Evolutionary conservation across 805 yeast genomes (phyloP).

Genomic region (Ogataea paradorogensis): DNA sequence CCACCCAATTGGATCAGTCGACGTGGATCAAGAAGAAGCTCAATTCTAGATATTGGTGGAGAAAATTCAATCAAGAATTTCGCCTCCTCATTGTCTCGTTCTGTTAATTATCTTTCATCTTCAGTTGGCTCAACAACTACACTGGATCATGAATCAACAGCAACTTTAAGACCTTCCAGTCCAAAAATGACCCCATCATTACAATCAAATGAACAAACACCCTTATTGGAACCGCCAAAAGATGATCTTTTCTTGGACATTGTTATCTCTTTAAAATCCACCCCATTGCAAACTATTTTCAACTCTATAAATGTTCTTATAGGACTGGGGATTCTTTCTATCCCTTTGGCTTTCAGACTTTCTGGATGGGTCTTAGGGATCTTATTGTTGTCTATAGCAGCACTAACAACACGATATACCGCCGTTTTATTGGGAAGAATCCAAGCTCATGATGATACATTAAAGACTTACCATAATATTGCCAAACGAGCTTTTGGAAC

Average conservation of each 20-base stretch:
- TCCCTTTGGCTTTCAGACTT: slow-evolving; percentile 65
- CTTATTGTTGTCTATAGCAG: slow-evolving; percentile 40
- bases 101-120: slow-evolving; percentile 30
- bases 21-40: slow-evolving; percentile 28
- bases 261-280: slow-evolving; percentile 41
- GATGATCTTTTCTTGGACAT: slow-evolving; percentile 11
- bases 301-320: slow-evolving; percentile 74
- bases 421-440: slow-evolving; percentile 55
- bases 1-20: not conserved
- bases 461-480: slow-evolving; percentile 58
- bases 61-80: slow-evolving; percentile 36
- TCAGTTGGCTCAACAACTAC: slow-evolving; percentile 18
- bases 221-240: slow-evolving; percentile 4
- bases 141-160: slow-evolving; percentile 1
- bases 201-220: slow-evolving; percentile 2
- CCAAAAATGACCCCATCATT: not conserved
- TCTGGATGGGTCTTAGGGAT: slow-evolving; percentile 66
- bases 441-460: slow-evolving; percentile 36
- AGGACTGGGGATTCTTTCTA: slow-evolving; percentile 72
- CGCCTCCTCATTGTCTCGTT: slow-evolving; percentile 33
- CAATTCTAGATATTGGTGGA: slow-evolving; percentile 37
- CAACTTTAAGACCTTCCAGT: not conserved
- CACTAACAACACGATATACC: slow-evolving; percentile 49
- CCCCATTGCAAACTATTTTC: slow-evolving; percentile 73
- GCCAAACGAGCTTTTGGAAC: slow-evolving; percentile 50